Evolutionary conservation across 108 stramenopile species (phyloP), one percentile per base, ranked within the genome.

Genomic region (Aurantiochytrium sp.): DNA sequence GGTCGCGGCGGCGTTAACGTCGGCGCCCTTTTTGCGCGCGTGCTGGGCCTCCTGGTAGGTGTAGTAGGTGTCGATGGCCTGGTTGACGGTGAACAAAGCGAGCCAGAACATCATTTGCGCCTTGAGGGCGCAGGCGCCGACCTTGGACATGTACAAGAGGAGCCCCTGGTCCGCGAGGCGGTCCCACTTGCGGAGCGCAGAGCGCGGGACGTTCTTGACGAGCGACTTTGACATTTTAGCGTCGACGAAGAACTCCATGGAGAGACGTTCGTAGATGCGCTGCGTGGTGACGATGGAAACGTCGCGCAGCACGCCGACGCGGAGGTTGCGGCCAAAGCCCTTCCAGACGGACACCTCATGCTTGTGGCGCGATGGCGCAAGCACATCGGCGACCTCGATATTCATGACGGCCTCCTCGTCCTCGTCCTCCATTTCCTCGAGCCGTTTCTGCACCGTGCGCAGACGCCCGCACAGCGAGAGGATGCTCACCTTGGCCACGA

Each of bases 51-150:
- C 59, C 39, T 81, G 39, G 73, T 81, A 81, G 45, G 73, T 81
- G 30, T 81, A 81, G 73, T 81, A 81, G 27, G 73, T 81, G 39
- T 81, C 73, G 73, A 81, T 48, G 45, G 73, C 73, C 73, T 81
- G 73, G 39, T 81, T 81, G 21, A 81, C 73, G 12, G 73, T 81
- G 39, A 81, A 81, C 21, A 81, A 24, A 24, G 73, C 73, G 24
- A 81, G 73, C 73, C 73, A 81, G 24, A 81, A 81, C 73, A 81
- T 48, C 6, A 1, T 42, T 48, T 81, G 73, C 10, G 42, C 45
- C 73, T 81, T 81, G 73, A 41, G 30, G 17, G 73, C 73, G 27
- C 39, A 48, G 45, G 73, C 73, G 2, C 45, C 45, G n/a, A 81
- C 73, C 45, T 81, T 41, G 36, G 36, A 42, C 73, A 81, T 81